Base-by-base conservation (phyloP, 2,329 filamentous ascomycete species). In the Ascochyta koolunga region DNA sequence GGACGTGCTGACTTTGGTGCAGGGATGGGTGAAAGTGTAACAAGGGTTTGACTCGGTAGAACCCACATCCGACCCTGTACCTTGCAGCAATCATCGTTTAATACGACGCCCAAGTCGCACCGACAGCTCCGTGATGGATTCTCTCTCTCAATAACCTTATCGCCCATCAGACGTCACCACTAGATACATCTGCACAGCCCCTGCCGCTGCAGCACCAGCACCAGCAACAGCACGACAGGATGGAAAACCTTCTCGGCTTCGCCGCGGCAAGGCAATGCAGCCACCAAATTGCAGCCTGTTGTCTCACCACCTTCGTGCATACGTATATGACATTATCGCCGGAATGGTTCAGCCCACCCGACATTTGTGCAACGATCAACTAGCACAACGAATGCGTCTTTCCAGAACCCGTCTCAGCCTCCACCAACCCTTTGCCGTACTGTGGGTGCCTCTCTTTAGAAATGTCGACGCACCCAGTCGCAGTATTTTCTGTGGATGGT, bases 111-210 rank as follows among this genome's bases (percentile, higher is more conserved):
- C 13, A 31, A 35, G 29, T 40, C 18, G 25, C 18, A 48, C 40
- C 39, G 51, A 45, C 7, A 27, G 11, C 35, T 54, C 45, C 51
- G 48, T 32, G n/a, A 51, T 13, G 22, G 18, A 25, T 37, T 6
- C 10, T 24, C 37, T 24, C 37, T 39, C 21, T 19, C 22, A 25
- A 41, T 13, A 31, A 32, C 41, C 45, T 54, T 50, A 46, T 54
- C 45, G 51, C 41, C 51, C 40, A 50, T 45, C 46, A 18, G 18
- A 54, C 51, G 51, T 54, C 51, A 54, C 39, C 16, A 22, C 19
- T 29, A 29, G 27, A 11, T 21, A 46, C 21, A 15, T 15, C 13
- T 35, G 24, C 19, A 43, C 33, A 18, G 33, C 25, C 25, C 21
- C 36, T 41, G 19, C 31, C 22, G 29, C 44, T 44, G 45, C 25